Evolutionary conservation across 2,329 filamentous ascomycete genomes (phyloP), one percentile per base, ranked within the genome.

Genomic region (Aspergillus fijiensis): DNA sequence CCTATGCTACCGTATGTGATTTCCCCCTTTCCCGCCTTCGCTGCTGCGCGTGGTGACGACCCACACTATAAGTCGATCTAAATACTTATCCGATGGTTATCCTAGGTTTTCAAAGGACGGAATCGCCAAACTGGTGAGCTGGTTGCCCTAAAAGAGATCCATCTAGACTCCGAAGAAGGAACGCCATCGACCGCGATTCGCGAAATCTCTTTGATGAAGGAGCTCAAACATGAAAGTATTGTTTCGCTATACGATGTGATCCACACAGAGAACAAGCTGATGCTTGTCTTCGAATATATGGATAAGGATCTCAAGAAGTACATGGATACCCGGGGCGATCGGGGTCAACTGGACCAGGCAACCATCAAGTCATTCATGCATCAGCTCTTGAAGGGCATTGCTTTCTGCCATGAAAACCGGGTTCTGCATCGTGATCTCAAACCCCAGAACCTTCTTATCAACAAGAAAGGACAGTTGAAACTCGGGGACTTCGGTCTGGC

Each of bases 321-420:
- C 79, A 99, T 99, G 95, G 95, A 99, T 76, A 91, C 89, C 6
- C 85, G 92, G 60, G 92, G 93, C 70, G 92, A 97, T 69, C 86
- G 92, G 55, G 94, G 95, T 63, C 91, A 92, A 52, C 84, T 99
- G 58, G 93, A 96, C 74, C 90, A 92, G 45, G 80, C 85, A 58
- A 95, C 92, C 58, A 97, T 99, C 85, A 98, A 98, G 81, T 96
- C 92, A 25, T 99, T 98, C 84, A 98, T 98, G 94, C 95, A 94
- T 79, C 95, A 99, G 80, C 86, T 99, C 33, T 87, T 98, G 63
- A 89, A 91, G 71, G 95, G 95, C 58, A 97, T 98, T 72, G 93
- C 95, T 63, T 99, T 98, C 75, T 99, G 95, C 80, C 95, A 99
- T 79, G 91, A 96, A 70, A 98, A 98, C 76, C 86, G 95, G 61